Evolutionary conservation across 257 asterid species (phyloP), one percentile per base, ranked within the genome.

Genomic region (Nicotiana noctiflora): DNA sequence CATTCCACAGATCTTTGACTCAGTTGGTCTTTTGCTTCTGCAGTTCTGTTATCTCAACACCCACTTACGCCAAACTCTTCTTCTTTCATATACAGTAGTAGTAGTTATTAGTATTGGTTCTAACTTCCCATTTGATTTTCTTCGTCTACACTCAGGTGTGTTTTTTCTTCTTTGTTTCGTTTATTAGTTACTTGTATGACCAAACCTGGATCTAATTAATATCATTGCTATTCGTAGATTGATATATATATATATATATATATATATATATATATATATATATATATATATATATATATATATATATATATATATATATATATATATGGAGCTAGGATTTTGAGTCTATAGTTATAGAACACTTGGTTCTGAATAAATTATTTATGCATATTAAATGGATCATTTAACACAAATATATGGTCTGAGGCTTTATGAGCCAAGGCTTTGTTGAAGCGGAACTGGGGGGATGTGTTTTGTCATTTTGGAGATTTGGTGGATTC

Each of bases 1-100:
- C 82, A 79, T 49, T 86, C 87, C 21, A 77, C 84, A 75, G 81
- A 86, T 87, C 92, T 80, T 80, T 64, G 51, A 56, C 85, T 66
- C 21, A 84, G 81, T 53, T 62, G 84, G 31, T 3, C 8, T 63
- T 63, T 49, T 74, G 23, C 23, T 46, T 72, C 78, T 21, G 34
- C 60, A 72, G 49, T 51, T 67, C 75, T 51, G 70, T 79, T 79
- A 81, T 76, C 65, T 81, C 19, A 77, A 80, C 65, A 83, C 84
- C 88, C 82, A 76, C 67, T 70, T 82, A 29, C 75, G 57, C 65
- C 59, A 44, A 29, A 7, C 25, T 49, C n/a, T 80, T 61, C 6
- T 25, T 23, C 27, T 25, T 61, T 4, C 32, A 25, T 7, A 23
- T 61, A 9, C 18, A 40, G 11, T 37, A 2, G 49, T 40, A 40